Evolutionary conservation across 805 yeast species (phyloP).

Genomic region (Candida silvatica): DNA sequence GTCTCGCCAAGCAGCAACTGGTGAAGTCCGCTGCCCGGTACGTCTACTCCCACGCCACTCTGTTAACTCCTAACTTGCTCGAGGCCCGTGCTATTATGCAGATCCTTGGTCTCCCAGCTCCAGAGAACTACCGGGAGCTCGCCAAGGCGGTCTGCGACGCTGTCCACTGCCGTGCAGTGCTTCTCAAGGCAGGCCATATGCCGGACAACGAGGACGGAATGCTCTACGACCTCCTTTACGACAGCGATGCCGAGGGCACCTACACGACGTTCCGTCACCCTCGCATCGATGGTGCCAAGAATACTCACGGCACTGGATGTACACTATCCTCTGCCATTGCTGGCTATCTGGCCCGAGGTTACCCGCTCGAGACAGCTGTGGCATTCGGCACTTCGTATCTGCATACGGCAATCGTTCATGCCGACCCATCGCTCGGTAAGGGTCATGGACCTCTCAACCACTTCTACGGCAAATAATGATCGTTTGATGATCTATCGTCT

Average conservation of each 20-base stretch:
- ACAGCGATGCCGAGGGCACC: not conserved
- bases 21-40: constrained; percentile 21
- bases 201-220: constrained; percentile 9
- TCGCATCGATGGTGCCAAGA: constrained; percentile 13
- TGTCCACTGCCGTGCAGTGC: constrained; percentile 1
- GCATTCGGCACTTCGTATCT: constrained; percentile 54
- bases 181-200: constrained; percentile 22
- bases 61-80: constrained; percentile 68
- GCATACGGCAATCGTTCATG: constrained; percentile 50
- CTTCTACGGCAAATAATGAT: constrained; percentile 23
- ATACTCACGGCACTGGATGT: constrained; percentile 90
- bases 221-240: constrained; percentile 4
- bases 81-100: constrained; percentile 40
- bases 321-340: constrained; percentile 77
- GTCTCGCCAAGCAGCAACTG: constrained; percentile 35
- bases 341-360: constrained; percentile 58
- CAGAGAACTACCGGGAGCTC: not conserved
- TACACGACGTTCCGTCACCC: constrained; percentile 2
- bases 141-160: not conserved
- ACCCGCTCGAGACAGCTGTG: constrained; percentile 38
- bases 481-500: constrained; percentile 7
- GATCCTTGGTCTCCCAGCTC: not conserved
- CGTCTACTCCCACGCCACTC: constrained; percentile 42
- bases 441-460: constrained; percentile 73
- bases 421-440: constrained; percentile 20